Conservation (phyloP, 495 filamentous ascomycete genomes). For the Penicillium dipodomyicola region DNA sequence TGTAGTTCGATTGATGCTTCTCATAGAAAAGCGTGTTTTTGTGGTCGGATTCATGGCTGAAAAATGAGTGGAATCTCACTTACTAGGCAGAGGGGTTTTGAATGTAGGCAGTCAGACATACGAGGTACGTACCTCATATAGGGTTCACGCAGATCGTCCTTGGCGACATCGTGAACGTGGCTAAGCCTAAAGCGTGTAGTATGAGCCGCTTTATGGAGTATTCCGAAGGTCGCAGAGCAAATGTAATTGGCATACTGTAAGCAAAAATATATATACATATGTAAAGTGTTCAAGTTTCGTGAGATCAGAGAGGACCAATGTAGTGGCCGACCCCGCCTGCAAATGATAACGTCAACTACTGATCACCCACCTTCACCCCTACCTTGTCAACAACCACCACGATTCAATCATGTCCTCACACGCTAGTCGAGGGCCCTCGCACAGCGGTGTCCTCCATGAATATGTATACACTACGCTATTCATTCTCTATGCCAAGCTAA, state of each 20-base stretch:
- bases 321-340: conserved; percentile 1
- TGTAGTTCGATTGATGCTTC: neutral
- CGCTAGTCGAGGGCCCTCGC: conserved; percentile 17
- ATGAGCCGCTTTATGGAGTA: neutral
- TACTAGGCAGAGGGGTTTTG: neutral
- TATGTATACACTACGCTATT: conserved; percentile 30
- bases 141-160: neutral
- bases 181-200: conserved; percentile 4
- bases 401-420: conserved; percentile 11
- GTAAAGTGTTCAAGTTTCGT: neutral
- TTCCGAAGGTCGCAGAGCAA: neutral
- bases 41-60: neutral
- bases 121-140: neutral
- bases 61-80: neutral
- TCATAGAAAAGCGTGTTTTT: neutral
- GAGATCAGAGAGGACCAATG: neutral
- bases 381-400: conserved; percentile 5
- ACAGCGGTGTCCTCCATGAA: conserved; percentile 39
- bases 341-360: conserved; percentile 10
- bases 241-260: neutral
- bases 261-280: neutral
- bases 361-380: conserved; percentile 6
- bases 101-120: conserved; percentile 1
- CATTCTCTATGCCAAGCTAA: conserved; percentile 9
- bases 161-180: neutral